Percentiles rank a stretch among this genome's conserved stretches.
phyloP scores from a whole-genome alignment of 495 filamentous ascomycete genomes.

The Penicilliopsis zonata region DNA sequence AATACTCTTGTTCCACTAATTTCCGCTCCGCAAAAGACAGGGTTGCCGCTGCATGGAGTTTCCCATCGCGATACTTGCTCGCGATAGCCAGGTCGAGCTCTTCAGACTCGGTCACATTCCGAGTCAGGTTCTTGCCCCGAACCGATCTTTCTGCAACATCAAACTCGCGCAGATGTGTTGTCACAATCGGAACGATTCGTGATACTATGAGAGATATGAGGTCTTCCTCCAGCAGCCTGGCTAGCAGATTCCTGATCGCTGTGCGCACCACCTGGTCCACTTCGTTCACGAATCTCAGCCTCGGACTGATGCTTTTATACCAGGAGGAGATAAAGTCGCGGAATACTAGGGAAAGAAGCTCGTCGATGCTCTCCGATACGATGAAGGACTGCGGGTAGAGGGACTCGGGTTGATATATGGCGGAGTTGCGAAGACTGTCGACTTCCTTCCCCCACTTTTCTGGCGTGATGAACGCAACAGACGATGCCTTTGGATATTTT shows the following conservation, averaged over 20 bases:
- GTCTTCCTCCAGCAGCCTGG: slow-evolving; percentile 60
- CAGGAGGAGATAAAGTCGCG: slow-evolving; percentile 82
- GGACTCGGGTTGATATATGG: slow-evolving; percentile 39
- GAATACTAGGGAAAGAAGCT: slow-evolving; percentile 61
- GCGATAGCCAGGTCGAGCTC: slow-evolving; percentile 92
- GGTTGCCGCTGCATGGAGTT: slow-evolving; percentile 80
- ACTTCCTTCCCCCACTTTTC: slow-evolving; percentile 58
- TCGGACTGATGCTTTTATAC: slow-evolving; percentile 78
- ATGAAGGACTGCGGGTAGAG: slow-evolving; percentile 69
- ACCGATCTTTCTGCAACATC: slow-evolving; percentile 82
- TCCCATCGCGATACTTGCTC: slow-evolving; percentile 79
- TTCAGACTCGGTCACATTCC: slow-evolving; percentile 88
- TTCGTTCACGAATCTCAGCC: slow-evolving; percentile 68
- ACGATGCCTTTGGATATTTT: slow-evolving; percentile 14
- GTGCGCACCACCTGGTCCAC: slow-evolving; percentile 68
- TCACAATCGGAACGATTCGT: slow-evolving; percentile 76
- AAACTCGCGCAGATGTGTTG: slow-evolving; percentile 83
- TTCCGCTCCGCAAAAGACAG: slow-evolving; percentile 72
- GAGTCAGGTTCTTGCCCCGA: slow-evolving; percentile 73
- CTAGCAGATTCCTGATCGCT: slow-evolving; percentile 58
- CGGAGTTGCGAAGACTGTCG: slow-evolving; percentile 39
- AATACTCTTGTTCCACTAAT: slow-evolving; percentile 71
- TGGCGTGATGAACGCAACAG: slow-evolving; percentile 48
- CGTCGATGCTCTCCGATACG: slow-evolving; percentile 72
- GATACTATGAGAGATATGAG: slow-evolving; percentile 69